These are phyloP conservation scores for Dictyostelium citrinum DNA, from an alignment of 78 protist genomes.

Conservation along the genomic window DNA sequence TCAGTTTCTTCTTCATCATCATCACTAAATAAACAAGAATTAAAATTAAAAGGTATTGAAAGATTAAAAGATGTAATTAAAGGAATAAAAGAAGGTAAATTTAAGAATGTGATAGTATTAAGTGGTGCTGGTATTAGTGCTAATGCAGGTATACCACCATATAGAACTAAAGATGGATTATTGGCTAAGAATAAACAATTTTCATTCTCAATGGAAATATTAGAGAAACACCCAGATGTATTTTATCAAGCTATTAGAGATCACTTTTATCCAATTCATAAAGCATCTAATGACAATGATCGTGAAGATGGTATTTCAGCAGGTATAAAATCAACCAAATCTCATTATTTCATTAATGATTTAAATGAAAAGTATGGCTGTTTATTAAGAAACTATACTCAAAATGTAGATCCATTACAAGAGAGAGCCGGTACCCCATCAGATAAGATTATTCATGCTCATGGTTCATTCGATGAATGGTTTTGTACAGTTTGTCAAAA, in stretches of 20 bases:
- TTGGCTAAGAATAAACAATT: neutral
- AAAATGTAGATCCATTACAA: constrained; percentile 84
- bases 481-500: constrained; percentile 50
- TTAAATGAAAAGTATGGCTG: constrained; percentile 45
- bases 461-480: constrained; percentile 75
- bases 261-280: constrained; percentile 59
- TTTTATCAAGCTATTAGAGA: constrained; percentile 3
- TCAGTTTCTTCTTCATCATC: neutral
- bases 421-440: constrained; percentile 63
- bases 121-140: constrained; percentile 86
- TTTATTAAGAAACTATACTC: constrained; percentile 78
- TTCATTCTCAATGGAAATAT: constrained; percentile 26
- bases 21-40: neutral
- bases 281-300: neutral
- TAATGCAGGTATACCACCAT: constrained; percentile 80
- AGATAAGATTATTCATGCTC: constrained; percentile 80
- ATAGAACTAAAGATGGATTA: constrained; percentile 39
- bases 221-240: constrained; percentile 6
- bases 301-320: neutral
- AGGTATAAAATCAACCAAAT: constrained; percentile 15
- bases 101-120: constrained; percentile 54
- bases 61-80: neutral
- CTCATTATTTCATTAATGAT: constrained; percentile 65
- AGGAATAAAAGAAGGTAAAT: constrained; percentile 18
- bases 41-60: constrained; percentile 34